Base-by-base conservation (phyloP, 371 early-diverging fungal species). In the Blastocladiella emersonii region DNA sequence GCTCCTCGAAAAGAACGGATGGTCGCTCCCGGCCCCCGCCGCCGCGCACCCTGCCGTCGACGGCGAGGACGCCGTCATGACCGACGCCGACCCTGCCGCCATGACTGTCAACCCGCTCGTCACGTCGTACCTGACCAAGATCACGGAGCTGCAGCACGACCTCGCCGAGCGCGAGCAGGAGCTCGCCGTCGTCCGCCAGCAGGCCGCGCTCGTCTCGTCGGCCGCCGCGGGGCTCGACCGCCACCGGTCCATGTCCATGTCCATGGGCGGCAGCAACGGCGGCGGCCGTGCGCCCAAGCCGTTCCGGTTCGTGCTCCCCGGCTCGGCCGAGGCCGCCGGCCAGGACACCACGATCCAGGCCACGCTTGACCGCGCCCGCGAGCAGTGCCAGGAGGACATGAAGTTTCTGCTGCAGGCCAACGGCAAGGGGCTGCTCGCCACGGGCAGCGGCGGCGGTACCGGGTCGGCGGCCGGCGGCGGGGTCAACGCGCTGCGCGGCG, bases 1-100 rank as follows among this genome's bases (percentile, higher is more conserved):
- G 23, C 57, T 81, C 41, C 78, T 81, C 67, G 81, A 83, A 27
- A 27, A 30, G 30, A 30, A 51, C 32, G 30, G 30, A 30, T 17
- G 27, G 34, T 8, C 53, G 53, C 0, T 51, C 3, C 53, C 53
- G 21, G 53, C 27, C 19, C 53, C 13, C 15, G 19, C 45, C 21
- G 39, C 39, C 13, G 7, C 7, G 5, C 7, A 13, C 5, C n/a
- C n/a, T n/a, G 7, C 13, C 7, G 39, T 37, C 7, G 39, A 37
- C 13, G 39, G 39, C 13, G 45, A 8, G 10, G 45, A 44, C 19
- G 45, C 5, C 21, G 45, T 21, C 12, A 44, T 44, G 45, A 8
- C 53, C 30, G 45, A 44, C 53, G 53, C 27, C 13, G 27, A 10
- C 15, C 6, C 21, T 1, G n/a, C 48, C 19, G 48, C 48, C 21